Evolutionary conservation across 2,329 filamentous ascomycete genomes (phyloP).

Genomic region (Pseudogymnoascus destructans): DNA sequence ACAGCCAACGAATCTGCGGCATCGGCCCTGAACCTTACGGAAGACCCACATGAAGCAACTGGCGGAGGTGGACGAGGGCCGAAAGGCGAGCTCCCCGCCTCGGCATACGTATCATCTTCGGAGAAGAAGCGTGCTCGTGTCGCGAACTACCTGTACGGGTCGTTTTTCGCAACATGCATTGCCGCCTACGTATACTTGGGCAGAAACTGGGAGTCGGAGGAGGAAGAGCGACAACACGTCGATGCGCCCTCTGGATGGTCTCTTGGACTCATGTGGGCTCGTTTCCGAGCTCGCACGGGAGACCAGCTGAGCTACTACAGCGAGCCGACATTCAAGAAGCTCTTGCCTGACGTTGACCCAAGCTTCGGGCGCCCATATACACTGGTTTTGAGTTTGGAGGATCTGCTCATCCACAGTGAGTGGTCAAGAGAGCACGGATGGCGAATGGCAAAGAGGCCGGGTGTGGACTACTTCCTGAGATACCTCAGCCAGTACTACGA

Average conservation of each 20-base stretch:
- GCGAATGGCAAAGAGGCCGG: constrained; percentile 87
- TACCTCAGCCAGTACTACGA: constrained; percentile 98
- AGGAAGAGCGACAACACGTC: constrained; percentile 49
- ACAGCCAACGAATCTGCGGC: constrained; percentile 23
- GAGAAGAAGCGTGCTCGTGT: constrained; percentile 68
- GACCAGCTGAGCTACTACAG: constrained; percentile 85
- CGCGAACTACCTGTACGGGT: constrained; percentile 60
- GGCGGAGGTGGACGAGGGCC: constrained; percentile 37
- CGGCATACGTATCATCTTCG: constrained; percentile 79
- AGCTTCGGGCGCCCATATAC: constrained; percentile 79
- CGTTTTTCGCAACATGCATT: constrained; percentile 42
- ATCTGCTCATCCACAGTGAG: constrained; percentile 86
- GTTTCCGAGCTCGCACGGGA: constrained; percentile 59
- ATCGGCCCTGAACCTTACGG: constrained; percentile 36
- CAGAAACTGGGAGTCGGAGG: constrained; percentile 68
- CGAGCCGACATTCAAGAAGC: constrained; percentile 86
- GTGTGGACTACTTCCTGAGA: constrained; percentile 91
- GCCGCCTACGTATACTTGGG: constrained; percentile 59
- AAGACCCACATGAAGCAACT: constrained; percentile 36
- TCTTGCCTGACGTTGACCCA: constrained; percentile 72
- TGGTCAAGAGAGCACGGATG: constrained; percentile 92
- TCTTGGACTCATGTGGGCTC: constrained; percentile 62
- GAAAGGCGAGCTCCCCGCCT: constrained; percentile 56
- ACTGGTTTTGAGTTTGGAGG: constrained; percentile 81
- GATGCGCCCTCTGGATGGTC: constrained; percentile 73